Evolutionary conservation across 768 basidiomycete genomes (phyloP), one percentile per base, ranked within the genome.

Genomic region (Russula olivacea): DNA sequence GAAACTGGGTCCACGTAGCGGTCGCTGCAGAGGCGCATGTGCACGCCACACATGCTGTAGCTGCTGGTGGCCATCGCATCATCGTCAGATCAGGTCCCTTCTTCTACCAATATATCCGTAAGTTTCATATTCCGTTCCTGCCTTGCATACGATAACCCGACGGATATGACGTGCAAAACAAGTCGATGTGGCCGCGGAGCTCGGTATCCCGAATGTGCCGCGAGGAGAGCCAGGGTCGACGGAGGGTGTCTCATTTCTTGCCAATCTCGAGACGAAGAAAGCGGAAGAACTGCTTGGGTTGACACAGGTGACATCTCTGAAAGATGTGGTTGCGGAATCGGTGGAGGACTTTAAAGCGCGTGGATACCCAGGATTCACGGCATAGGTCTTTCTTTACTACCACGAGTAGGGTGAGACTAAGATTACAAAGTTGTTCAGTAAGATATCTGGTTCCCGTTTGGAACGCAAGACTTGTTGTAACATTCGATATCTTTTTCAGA

Each of bases 131-230:
- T 12, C 19, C 12, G 1, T 17, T n/a, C 2, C 15, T 4, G 3
- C 0, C 7, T 34, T 54, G 8, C 25, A 61, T 25, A 12, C 11
- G 1, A 32, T 9, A 12, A 30, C 2, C 41, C 45, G 43, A 55
- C 14, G 25, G 38, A 48, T n/a, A 19, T 30, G 34, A 21, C 19
- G 0, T 28, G 3, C 36, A 4, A 43, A 36, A 30, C 21, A 40
- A 65, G 63, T 64, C 28, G 59, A 64, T 15, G 48, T 34, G 8
- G 63, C 63, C 11, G 54, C 63, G 2, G 63, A 64, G 15, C 58
- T 60, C 2, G 63, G 48, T 1, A 60, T 64, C 23, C 23, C 47
- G 17, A 60, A 60, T 34, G 47, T 56, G 30, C 54, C 59, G 5
- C 63, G 48, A 2, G 63, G 63, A 19, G 63, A 51, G 15, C 63